phyloP scores from a whole-genome alignment of 768 basidiomycete genomes.

The Cystoderma amianthinum region DNA sequence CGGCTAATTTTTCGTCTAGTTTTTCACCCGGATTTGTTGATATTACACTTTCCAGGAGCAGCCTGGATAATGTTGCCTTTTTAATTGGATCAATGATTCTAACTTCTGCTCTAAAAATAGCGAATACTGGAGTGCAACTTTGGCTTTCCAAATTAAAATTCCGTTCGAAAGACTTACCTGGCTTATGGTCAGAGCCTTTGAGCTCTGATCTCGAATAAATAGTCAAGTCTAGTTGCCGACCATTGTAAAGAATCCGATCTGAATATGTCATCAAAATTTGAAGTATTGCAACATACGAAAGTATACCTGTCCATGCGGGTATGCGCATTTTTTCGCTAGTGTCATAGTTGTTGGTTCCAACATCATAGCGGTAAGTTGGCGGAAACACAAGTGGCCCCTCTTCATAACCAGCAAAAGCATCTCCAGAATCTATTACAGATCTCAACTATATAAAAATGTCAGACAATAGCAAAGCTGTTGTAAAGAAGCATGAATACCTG shows the following conservation, averaged over 20 bases:
- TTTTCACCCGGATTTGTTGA: constrained; percentile 59
- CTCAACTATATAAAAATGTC: constrained; percentile 44
- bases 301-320: constrained; percentile 99
- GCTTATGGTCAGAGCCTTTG: constrained; percentile 91
- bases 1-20: constrained; percentile 64
- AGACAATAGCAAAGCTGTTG: too few relatives aligned
- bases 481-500: constrained; percentile 52
- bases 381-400: constrained; percentile 90
- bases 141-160: constrained; percentile 3
- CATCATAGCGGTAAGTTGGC: constrained; percentile 91
- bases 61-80: constrained; percentile 58
- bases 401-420: constrained; percentile 75
- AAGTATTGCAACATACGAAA: constrained; percentile 12
- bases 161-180: constrained; percentile 43
- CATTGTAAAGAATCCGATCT: constrained; percentile 93
- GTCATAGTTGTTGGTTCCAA: constrained; percentile 83
- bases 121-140: constrained; percentile 55
- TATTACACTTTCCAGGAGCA: constrained; percentile 61
- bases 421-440: constrained; percentile 61
- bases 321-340: constrained; percentile 94
- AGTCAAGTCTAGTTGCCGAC: constrained; percentile 60
- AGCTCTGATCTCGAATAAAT: constrained; percentile 84
- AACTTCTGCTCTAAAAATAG: constrained; percentile 71
- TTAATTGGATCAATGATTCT: constrained; percentile 75
- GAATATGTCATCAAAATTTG: constrained; percentile 10